Conservation (phyloP, 345 rosid genomes). For the Angophora floribunda region DNA sequence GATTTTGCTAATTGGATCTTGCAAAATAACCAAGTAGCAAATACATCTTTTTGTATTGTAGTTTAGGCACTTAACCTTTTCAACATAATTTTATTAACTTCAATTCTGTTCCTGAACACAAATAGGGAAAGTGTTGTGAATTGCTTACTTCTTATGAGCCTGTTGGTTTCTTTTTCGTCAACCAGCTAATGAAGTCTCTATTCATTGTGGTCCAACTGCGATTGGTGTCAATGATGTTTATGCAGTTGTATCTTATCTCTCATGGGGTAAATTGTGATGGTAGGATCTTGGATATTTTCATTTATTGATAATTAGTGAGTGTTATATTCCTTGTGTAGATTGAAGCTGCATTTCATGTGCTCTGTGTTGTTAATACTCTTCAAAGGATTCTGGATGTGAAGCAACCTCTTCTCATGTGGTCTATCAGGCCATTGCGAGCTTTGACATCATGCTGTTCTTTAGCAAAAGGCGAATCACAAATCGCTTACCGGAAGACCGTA, state of each 20-base stretch:
- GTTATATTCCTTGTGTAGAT: neutral
- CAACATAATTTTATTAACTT: neutral
- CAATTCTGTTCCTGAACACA: neutral
- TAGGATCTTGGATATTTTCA: neutral
- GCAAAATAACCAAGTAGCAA: neutral
- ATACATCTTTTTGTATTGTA: neutral
- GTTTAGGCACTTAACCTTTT: neutral
- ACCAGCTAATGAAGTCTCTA: neutral
- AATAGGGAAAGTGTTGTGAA: neutral
- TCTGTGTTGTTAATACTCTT: neutral
- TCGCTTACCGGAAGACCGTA: neutral
- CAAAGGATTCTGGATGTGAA: neutral
- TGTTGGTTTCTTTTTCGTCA: neutral
- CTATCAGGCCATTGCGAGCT: neutral
- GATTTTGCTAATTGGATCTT: too few species aligned
- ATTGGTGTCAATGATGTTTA: neutral
- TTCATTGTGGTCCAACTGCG: neutral
- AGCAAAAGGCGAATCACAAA: neutral
- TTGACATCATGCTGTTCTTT: neutral
- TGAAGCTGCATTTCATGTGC: neutral
- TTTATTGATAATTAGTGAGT: neutral
- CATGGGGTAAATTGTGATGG: neutral
- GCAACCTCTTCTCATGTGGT: neutral
- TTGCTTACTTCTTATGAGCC: neutral
- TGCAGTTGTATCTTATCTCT: fast-evolving